phyloP scores from a whole-genome alignment of 495 filamentous ascomycete genomes.

The Podospora pseudopauciseta region DNA sequence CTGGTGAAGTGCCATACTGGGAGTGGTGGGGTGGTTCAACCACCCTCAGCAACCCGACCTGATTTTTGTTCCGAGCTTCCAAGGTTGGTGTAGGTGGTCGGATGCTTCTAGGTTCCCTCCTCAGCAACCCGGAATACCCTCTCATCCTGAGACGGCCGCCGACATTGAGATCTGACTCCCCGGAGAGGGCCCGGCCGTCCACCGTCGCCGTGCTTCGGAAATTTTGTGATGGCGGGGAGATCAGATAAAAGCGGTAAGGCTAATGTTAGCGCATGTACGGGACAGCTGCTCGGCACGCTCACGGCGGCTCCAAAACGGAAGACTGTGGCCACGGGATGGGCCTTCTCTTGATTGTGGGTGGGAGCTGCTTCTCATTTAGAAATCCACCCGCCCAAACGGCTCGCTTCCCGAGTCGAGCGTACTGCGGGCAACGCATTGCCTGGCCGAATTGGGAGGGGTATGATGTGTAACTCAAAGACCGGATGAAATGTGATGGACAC shows the following conservation, averaged over 20 bases:
- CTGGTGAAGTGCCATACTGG: neutral
- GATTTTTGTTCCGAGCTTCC: neutral
- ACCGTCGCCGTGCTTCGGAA: slow-evolving; percentile 18
- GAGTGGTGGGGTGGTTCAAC: neutral
- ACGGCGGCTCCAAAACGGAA: slow-evolving; percentile 17
- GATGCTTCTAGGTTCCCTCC: neutral
- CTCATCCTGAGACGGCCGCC: neutral
- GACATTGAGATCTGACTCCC: neutral
- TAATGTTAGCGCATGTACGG: slow-evolving; percentile 12
- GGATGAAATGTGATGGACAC: slow-evolving; percentile 22
- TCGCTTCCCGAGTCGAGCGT: slow-evolving; percentile 6
- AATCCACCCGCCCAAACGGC: slow-evolving; percentile 9
- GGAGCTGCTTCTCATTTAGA: neutral
- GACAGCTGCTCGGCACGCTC: slow-evolving; percentile 8
- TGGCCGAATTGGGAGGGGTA: slow-evolving; percentile 7
- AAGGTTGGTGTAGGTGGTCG: neutral
- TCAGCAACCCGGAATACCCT: neutral
- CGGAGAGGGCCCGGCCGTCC: slow-evolving; percentile 5
- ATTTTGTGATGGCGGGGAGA: slow-evolving; percentile 22
- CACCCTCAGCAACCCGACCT: neutral
- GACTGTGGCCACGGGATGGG: slow-evolving; percentile 8
- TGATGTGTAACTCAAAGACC: slow-evolving; percentile 20
- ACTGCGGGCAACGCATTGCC: neutral
- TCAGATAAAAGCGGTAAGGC: slow-evolving; percentile 21
- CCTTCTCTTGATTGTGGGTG: neutral